Evolutionary conservation across 2,329 filamentous ascomycete species (phyloP).

Genomic region (Claviceps sp.): DNA sequence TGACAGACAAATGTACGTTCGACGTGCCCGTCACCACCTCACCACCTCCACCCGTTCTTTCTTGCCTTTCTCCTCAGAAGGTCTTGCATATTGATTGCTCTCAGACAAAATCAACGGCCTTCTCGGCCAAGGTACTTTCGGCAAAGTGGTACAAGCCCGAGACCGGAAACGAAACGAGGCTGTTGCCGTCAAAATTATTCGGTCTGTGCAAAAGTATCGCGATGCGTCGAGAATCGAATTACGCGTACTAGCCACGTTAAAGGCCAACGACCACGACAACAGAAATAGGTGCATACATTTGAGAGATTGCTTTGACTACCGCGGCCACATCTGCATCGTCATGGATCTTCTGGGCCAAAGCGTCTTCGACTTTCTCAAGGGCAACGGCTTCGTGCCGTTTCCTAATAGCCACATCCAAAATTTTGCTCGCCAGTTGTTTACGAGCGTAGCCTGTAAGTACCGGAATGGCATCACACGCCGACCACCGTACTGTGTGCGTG

Average conservation of each 20-base stretch:
- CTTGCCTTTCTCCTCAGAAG: not conserved
- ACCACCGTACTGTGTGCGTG: not conserved
- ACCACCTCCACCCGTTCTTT: not conserved
- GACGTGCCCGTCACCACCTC: not conserved
- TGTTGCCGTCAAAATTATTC: conserved; percentile 95
- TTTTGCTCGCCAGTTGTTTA: conserved; percentile 90
- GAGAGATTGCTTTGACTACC: conserved; percentile 91
- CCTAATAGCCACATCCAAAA: conserved; percentile 97
- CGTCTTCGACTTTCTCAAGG: conserved; percentile 96
- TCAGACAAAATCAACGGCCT: conserved; percentile 78
- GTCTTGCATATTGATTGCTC: not conserved
- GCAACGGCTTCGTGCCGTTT: conserved; percentile 89
- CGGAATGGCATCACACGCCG: not conserved
- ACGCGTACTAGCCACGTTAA: conserved; percentile 79
- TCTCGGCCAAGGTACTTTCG: conserved; percentile 93
- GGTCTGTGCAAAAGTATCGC: conserved; percentile 94
- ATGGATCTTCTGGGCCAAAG: conserved; percentile 77
- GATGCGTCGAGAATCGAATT: conserved; percentile 93
- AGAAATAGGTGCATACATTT: conserved; percentile 95
- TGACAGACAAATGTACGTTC: conserved; percentile 82
- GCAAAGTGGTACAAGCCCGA: conserved; percentile 89
- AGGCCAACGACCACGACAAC: conserved; percentile 83
- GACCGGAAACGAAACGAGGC: conserved; percentile 64
- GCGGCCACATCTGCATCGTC: conserved; percentile 85
- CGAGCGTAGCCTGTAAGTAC: conserved; percentile 88